Base-by-base conservation (phyloP, 345 rosid genomes). In the Lepidium aucheri region DNA sequence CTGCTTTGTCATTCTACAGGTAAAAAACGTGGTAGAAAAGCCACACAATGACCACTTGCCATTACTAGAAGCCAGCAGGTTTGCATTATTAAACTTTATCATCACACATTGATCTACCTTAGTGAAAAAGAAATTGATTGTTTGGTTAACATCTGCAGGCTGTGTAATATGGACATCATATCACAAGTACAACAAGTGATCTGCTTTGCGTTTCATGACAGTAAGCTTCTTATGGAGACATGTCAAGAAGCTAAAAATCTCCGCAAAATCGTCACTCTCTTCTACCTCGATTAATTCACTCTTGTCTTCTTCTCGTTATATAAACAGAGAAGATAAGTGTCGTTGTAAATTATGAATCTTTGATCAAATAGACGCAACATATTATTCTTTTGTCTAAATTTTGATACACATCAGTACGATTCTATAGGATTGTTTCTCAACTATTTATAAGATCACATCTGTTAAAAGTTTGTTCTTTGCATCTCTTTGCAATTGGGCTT, bases 151-250 rank as follows among this genome's bases (percentile, higher is more conserved):
- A 34, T 5, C 1, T 72, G 70, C 94, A 93, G 97, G 96, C 73
- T 90, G 35, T 93, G 98, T 74, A 90, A 93, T 57, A 86, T 82
- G 98, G 96, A 90, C 77, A 93, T 93, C 63, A 89, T 90, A 63
- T 90, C 96, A 33, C 94, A 93, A 9, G 97, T 93, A 75, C 98
- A 93, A 65, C 97, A 90, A 76, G 97, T 93, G 4, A 90, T 93
- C 28, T 93, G 98, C 86, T 93, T 93, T n/a, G 98, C 96, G 0
- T 93, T 90, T 78, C 98, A 93, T 44, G 97, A 93, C 60, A 90
- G 98, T 82, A 80, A 68, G 78, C 68, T 93, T 79, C 89, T 93
- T 8, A 86, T 88, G 96, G 98, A 90, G 60, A 90, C 98, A 38
- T 93, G 98, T 67, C 96, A 86, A 77, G 98, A 93, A 80, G 98